phyloP scores from a whole-genome alignment of 495 filamentous ascomycete species.

The Penicillium paradoxum region DNA sequence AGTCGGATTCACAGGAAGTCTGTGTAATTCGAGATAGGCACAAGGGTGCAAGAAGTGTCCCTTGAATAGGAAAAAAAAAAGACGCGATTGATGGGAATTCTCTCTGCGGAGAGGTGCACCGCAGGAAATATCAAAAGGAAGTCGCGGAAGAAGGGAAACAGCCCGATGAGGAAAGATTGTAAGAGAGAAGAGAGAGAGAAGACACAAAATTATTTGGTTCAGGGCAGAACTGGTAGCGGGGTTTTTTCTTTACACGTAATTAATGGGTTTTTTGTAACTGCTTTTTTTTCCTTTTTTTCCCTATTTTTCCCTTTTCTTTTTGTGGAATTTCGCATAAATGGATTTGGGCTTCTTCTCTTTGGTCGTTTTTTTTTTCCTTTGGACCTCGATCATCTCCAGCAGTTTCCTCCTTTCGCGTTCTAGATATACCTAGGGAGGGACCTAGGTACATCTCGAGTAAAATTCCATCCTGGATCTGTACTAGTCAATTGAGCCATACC shows the following conservation, averaged over 20 bases:
- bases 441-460: too few relatives aligned
- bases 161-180: constrained; percentile 14
- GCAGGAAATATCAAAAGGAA: constrained; percentile 18
- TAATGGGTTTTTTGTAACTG: not conserved
- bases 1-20: constrained; percentile 11
- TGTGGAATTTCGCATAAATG: constrained; percentile 19
- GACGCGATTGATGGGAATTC: constrained; percentile 19
- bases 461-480: not conserved
- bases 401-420: not conserved
- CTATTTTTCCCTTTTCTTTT: constrained; percentile 2
- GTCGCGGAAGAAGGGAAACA: constrained; percentile 17
- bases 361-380: too few relatives aligned
- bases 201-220: constrained; percentile 17
- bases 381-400: too few relatives aligned
- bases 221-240: constrained; percentile 22
- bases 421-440: too few relatives aligned
- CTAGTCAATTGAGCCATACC: not conserved
- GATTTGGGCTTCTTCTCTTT: too few relatives aligned
- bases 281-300: constrained; percentile 12
- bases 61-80: not conserved
- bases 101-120: constrained; percentile 9
- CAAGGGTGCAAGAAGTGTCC: too few relatives aligned
- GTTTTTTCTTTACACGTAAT: constrained; percentile 15
- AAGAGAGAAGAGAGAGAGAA: constrained; percentile 20
- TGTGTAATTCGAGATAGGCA: not conserved